Evolutionary conservation across 208 protist genomes (phyloP), one percentile per base, ranked within the genome.

Genomic region (Wallacemonas sp.): DNA sequence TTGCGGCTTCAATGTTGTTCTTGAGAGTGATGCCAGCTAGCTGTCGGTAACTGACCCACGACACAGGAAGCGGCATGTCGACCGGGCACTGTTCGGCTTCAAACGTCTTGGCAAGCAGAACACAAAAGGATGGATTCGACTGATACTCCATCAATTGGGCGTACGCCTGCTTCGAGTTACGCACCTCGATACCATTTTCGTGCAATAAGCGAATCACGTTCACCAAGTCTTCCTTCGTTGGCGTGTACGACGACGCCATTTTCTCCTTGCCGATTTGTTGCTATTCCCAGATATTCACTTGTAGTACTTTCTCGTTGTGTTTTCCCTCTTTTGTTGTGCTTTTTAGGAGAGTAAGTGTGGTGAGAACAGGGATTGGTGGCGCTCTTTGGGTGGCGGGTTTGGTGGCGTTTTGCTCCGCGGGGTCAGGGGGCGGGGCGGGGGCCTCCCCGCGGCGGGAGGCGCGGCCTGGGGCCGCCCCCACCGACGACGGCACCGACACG

Each of bases 11-110:
- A 30, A 95, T 66, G 65, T 92, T 95, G 52, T 95, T 95, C 46
- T 95, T 95, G 22, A 95, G 59, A 0, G 87, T 91, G 27, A 95
- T 81, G 21, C 86, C 90, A 2, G 90, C 90, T 21, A 95, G 66
- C 53, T 83, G 79, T 30, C 85, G 73, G 57, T 93, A 93, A 39
- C 81, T 74, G 22, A 68, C 64, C 87, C 90, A 95, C 6, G 71
- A 55, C 12, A 79, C 79, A 29, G 64, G 65, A n/a, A 90, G 63
- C 0, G 63, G 26, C 19, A 87, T 32, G 21, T 78, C 76, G 26
- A 91, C 71, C 33, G 81, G 85, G 53, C 77, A 93, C n/a, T 29
- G 19, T 3, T 76, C 68, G 3, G 83, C 58, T 17, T 78, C 76
- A 57, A 93, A 93, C 29, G 93, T 55, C 26, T 73, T 67, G 5